A percentile compares a stretch with the other conserved stretches of the same genome.
Conservation (phyloP, 495 filamentous ascomycete species). For the Penicillium dipodomyicola region DNA sequence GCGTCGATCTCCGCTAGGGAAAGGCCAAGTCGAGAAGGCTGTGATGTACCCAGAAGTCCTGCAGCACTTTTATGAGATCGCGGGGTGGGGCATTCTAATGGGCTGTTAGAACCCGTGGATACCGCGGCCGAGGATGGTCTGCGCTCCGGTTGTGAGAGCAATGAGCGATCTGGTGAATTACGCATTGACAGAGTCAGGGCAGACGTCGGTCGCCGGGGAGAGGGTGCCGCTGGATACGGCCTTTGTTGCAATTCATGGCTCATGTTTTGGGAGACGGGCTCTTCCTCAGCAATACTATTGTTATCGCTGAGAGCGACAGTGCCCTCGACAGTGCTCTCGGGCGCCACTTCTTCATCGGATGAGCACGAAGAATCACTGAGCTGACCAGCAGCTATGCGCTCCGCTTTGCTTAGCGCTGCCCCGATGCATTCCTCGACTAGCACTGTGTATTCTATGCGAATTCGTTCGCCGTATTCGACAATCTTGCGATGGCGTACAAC, state of each 20-base stretch:
- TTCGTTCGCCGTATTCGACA: constrained; percentile 92
- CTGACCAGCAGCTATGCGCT: constrained; percentile 78
- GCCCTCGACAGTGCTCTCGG: constrained; percentile 23
- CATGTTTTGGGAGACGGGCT: constrained; percentile 7
- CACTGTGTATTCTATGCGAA: constrained; percentile 86
- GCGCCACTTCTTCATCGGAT: constrained; percentile 46
- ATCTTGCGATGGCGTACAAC: constrained; percentile 87
- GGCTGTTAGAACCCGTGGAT: constrained; percentile 82
- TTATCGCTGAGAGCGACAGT: neutral
- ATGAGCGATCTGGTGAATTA: constrained; percentile 36
- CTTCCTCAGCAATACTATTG: constrained; percentile 3
- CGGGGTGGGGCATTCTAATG: constrained; percentile 86
- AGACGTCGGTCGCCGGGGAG: constrained; percentile 33
- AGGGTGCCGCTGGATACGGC: constrained; percentile 20
- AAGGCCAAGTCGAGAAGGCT: constrained; percentile 64
- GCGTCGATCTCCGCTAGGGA: constrained; percentile 76
- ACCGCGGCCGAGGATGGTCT: constrained; percentile 60
- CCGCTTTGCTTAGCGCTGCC: constrained; percentile 86
- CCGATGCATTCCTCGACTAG: constrained; percentile 93
- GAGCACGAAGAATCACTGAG: constrained; percentile 73
- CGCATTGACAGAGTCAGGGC: constrained; percentile 46
- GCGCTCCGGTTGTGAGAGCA: constrained; percentile 36
- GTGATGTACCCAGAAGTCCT: constrained; percentile 59
- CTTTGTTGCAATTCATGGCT: constrained; percentile 11
- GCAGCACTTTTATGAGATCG: constrained; percentile 75